phyloP scores from a whole-genome alignment of 1,139 yeast genomes.

The Magnusiomyces tetraspermus region DNA sequence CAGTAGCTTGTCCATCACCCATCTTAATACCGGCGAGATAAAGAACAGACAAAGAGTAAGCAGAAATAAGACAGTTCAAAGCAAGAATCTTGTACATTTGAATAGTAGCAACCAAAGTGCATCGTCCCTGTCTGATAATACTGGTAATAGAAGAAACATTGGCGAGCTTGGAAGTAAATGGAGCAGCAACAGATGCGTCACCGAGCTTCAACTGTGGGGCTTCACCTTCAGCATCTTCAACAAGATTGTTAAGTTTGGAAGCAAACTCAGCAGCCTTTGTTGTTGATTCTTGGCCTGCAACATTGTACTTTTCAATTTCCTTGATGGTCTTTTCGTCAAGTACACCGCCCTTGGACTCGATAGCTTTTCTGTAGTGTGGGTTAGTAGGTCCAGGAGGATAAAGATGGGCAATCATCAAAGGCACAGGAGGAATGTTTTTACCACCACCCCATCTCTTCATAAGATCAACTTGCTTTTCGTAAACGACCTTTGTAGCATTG shows the following conservation, averaged over 20 bases:
- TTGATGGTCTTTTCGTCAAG: constrained; percentile 43
- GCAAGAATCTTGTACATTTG: constrained; percentile 99
- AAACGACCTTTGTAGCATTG: constrained; percentile 56
- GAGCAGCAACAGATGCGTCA: constrained; percentile 99
- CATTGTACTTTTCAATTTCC: constrained; percentile 45
- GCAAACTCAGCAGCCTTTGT: constrained; percentile 52
- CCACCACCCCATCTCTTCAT: constrained; percentile 66
- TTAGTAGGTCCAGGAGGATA: constrained; percentile 93
- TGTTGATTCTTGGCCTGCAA: constrained; percentile 27
- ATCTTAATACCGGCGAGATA: constrained; percentile 96
- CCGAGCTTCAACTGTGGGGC: constrained; percentile 92
- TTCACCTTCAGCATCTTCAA: constrained; percentile 68
- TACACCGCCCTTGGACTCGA: constrained; percentile 72
- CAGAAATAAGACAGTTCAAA: constrained; percentile 90
- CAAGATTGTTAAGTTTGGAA: constrained; percentile 59
- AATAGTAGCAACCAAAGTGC: constrained; percentile 93
- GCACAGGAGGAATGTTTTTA: constrained; percentile 65
- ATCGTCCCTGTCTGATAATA: constrained; percentile 95
- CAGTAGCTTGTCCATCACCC: constrained; percentile 95
- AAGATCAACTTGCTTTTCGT: constrained; percentile 74
- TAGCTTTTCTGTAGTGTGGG: constrained; percentile 78
- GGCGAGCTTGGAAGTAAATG: constrained; percentile 89
- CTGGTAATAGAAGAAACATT: constrained; percentile 89
- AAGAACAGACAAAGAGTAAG: constrained; percentile 87
- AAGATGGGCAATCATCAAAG: constrained; percentile 77